Conservation (phyloP, 768 basidiomycete genomes). For the Amanita molliuscula region DNA sequence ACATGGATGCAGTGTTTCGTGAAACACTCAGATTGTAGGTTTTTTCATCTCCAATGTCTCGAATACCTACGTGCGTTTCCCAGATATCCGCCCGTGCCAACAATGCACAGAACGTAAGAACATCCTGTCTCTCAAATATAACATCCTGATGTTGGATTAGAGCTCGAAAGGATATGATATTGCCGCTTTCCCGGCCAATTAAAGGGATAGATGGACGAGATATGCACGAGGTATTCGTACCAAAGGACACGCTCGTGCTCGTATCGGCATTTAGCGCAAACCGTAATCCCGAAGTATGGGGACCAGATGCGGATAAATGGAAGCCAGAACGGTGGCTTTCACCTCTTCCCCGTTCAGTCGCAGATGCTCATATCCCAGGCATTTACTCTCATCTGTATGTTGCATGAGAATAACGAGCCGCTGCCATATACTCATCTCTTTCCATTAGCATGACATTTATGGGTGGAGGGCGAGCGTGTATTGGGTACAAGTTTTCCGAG, state of each 20-base stretch:
- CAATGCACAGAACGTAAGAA: background rate
- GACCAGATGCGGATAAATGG: slow-evolving; percentile 22
- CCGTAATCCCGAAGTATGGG: slow-evolving; percentile 20
- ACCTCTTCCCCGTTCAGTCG: background rate
- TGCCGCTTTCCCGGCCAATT: slow-evolving; percentile 17
- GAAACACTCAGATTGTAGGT: slow-evolving; percentile 16
- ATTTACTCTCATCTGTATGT: slow-evolving; percentile 21
- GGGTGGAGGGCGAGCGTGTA: slow-evolving; percentile 22
- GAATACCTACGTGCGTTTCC: background rate
- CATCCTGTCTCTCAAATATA: background rate
- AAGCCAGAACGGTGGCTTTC: slow-evolving; percentile 24
- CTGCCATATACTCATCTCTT: slow-evolving; percentile 15
- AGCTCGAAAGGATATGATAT: slow-evolving; percentile 11
- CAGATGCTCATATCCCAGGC: slow-evolving; percentile 19
- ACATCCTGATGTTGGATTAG: background rate
- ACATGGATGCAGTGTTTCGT: slow-evolving; percentile 17
- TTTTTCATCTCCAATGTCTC: slow-evolving; percentile 1
- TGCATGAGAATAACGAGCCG: slow-evolving; percentile 8
- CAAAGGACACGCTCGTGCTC: slow-evolving; percentile 13
- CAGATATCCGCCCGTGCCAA: background rate
- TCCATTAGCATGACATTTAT: slow-evolving; percentile 22
- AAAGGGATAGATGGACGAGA: slow-evolving; percentile 13
- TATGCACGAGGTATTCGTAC: slow-evolving; percentile 12
- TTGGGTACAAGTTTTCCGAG: slow-evolving; percentile 28
- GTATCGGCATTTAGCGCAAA: slow-evolving; percentile 17